These are phyloP conservation scores for Cordyceps tenuipes DNA, from an alignment of 2,329 filamentous ascomycete species.

Conservation along the genomic window DNA sequence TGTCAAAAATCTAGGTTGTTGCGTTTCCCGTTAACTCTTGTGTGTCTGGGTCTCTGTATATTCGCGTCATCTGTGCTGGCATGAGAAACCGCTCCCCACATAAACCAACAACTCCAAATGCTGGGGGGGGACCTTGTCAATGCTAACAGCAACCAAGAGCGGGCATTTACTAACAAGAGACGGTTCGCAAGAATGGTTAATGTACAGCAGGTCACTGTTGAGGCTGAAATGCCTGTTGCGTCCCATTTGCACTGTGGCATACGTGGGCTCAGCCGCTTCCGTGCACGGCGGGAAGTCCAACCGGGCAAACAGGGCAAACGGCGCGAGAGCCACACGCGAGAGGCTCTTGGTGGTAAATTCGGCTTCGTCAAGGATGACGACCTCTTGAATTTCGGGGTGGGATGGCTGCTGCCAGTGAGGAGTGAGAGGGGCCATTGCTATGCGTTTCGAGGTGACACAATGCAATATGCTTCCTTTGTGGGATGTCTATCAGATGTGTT, in stretches of 20 bases:
- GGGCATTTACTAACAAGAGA: slow-evolving; percentile 43
- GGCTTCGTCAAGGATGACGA: slow-evolving; percentile 40
- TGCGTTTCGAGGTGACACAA: not conserved
- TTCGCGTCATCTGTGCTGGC: too few relatives aligned
- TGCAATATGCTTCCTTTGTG: not conserved
- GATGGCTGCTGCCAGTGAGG: slow-evolving; percentile 54
- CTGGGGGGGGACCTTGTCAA: not conserved
- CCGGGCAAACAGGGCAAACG: slow-evolving; percentile 59
- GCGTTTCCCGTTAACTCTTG: not conserved
- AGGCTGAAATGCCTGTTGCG: slow-evolving; percentile 49
- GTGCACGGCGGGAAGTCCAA: slow-evolving; percentile 57
- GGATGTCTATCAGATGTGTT: not conserved
- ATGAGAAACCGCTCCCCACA: not conserved
- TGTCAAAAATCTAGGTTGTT: slow-evolving; percentile 49
- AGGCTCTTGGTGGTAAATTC: slow-evolving; percentile 53
- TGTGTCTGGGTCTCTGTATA: too few relatives aligned
- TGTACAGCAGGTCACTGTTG: slow-evolving; percentile 59
- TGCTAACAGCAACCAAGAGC: not conserved
- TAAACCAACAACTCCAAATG: not conserved
- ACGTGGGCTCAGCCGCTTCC: slow-evolving; percentile 46
- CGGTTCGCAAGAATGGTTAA: slow-evolving; percentile 61
- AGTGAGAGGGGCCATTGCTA: slow-evolving; percentile 45
- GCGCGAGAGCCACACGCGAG: slow-evolving; percentile 45
- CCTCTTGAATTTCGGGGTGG: slow-evolving; percentile 49
- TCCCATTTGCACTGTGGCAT: slow-evolving; percentile 56